phyloP scores from a whole-genome alignment of 1,284 basidiomycete genomes.

The Ceratobasidium papillatum region DNA sequence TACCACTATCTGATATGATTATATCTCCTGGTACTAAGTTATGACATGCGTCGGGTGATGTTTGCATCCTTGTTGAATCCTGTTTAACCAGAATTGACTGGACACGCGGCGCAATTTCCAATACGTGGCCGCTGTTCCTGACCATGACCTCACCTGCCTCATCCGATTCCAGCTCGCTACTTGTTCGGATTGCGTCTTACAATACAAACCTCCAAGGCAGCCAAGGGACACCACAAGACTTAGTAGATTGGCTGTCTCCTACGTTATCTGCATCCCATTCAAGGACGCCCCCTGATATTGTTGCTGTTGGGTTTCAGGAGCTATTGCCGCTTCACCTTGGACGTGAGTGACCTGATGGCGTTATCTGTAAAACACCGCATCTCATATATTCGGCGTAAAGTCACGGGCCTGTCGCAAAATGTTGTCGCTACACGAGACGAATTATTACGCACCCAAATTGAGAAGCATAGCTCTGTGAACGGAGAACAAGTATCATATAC shows the following conservation, averaged over 20 bases:
- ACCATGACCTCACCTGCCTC: constrained; percentile 28
- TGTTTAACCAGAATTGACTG: constrained; percentile 73
- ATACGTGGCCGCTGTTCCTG: constrained; percentile 66
- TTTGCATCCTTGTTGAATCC: constrained; percentile 41
- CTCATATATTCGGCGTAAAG: constrained; percentile 51
- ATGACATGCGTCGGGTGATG: background rate
- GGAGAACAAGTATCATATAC: constrained; percentile 63
- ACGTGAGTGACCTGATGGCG: constrained; percentile 59
- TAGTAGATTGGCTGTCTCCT: constrained; percentile 84
- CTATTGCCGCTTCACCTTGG: constrained; percentile 83
- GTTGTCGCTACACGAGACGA: constrained; percentile 69
- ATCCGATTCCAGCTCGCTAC: background rate
- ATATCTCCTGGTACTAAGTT: no score
- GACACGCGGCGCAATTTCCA: constrained; percentile 76
- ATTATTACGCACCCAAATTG: constrained; percentile 75
- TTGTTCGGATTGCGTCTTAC: constrained; percentile 85
- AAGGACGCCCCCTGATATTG: constrained; percentile 69
- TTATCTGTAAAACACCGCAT: constrained; percentile 24
- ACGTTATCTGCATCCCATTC: constrained; percentile 71
- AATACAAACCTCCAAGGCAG: constrained; percentile 83
- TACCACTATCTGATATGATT: no score
- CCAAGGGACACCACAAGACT: constrained; percentile 74
- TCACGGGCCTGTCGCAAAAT: constrained; percentile 67
- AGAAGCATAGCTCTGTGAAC: constrained; percentile 69
- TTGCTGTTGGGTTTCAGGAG: constrained; percentile 91